phyloP scores from a whole-genome alignment of 345 rosid genomes.

The Noccaea caerulescens region DNA sequence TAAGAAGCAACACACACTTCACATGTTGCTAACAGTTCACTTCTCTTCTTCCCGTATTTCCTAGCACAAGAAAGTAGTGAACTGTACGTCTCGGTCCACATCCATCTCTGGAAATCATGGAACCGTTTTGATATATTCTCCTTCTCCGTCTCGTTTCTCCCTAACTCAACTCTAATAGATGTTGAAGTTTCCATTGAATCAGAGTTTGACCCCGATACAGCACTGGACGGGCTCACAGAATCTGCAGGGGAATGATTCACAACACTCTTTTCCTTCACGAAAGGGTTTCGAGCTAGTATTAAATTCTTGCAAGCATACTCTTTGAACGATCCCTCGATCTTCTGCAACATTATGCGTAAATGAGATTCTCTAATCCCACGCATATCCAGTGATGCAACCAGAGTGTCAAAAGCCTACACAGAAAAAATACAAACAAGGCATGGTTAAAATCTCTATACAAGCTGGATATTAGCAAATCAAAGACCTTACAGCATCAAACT shows the following conservation, averaged over 20 bases:
- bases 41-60: conserved; percentile 65
- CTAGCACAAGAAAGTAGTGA: conserved; percentile 53
- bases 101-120: conserved; percentile 81
- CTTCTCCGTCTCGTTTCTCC: conserved; percentile 70
- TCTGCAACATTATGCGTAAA: conserved; percentile 85
- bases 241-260: conserved; percentile 48
- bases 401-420: conserved; percentile 83
- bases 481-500: conserved; percentile 8
- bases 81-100: conserved; percentile 69
- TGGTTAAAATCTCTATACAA: conserved; percentile 18
- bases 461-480: background rate
- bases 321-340: conserved; percentile 79
- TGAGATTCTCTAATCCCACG: conserved; percentile 98
- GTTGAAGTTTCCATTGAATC: conserved; percentile 56
- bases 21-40: conserved; percentile 65
- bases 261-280: conserved; percentile 43
- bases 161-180: conserved; percentile 75
- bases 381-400: conserved; percentile 74
- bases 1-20: conserved; percentile 61
- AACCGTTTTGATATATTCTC: conserved; percentile 68
- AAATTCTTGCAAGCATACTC: conserved; percentile 53
- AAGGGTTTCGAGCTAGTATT: conserved; percentile 39
- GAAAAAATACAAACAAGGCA: conserved; percentile 20
- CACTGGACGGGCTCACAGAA: conserved; percentile 66
- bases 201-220: conserved; percentile 56